Base-by-base conservation (phyloP, 768 basidiomycete genomes). In the Leccinellum albellum region DNA sequence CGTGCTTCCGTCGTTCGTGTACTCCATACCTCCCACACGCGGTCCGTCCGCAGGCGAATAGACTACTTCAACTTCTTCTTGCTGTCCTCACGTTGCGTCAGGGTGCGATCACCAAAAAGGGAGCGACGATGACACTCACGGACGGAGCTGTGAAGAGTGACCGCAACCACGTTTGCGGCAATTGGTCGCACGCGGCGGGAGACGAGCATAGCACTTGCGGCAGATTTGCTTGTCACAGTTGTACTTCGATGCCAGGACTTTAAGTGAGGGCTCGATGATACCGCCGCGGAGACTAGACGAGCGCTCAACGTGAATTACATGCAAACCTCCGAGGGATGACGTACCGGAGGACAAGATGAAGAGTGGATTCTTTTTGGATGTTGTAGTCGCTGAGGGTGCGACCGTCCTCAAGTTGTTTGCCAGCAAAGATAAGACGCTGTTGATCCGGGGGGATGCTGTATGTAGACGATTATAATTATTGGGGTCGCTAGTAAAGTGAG, bases 161-260 rank as follows among this genome's bases (percentile, higher is more conserved):
- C 94, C 94, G 70, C 94, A 96, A 58, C 85, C 82, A 64, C 94
- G 84, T 81, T 96, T 96, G 74, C 96, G 83, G 87, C 97, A 98
- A 86, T 99, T 98, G 80, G 95, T 98, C 35, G 97, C 97, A 74
- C 97, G 94, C 53, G 95, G 96, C 62, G 97, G 96, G 67, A 98
- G 96, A 67, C 97, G 96, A 46, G 97, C 97, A 76, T 98, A 98
- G 82, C 97, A 98, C 78, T 98, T 98, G 76, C 97, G 94, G 85
- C 97, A 98, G 69, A 98, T 98, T 74, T 95, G 92, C 83, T 96
- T 96, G 78, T 97, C 94, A 75, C 94, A 98, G 80, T 98, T 98
- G 86, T 94, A 97, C 76, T 96, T 96, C 73, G 88, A 83, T 57
- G 97, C 97, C 59, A 98, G 86, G 42, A 94, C 93, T 79, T 98